These are phyloP conservation scores for Cryptococcus jaspeensis DNA, from an alignment of 1,284 basidiomycete species.

Conservation along the genomic window DNA sequence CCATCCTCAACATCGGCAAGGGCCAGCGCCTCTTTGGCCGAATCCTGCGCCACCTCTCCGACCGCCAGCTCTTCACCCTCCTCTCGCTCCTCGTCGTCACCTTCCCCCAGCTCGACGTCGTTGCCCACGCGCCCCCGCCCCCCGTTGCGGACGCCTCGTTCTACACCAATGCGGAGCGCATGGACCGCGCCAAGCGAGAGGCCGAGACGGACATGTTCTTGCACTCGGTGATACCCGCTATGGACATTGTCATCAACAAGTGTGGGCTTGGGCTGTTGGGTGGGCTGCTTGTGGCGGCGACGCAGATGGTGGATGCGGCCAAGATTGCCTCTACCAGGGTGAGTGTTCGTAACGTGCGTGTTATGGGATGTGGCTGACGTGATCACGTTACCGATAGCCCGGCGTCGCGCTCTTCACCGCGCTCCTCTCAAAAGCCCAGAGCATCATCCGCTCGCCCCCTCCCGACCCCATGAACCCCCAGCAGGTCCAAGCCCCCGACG, in stretches of 20 bases:
- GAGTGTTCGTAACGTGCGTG: constrained; percentile 29
- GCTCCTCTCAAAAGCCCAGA: constrained; percentile 86
- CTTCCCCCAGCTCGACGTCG: constrained; percentile 89
- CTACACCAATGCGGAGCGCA: constrained; percentile 56
- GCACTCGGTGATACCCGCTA: constrained; percentile 79
- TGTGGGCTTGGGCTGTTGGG: constrained; percentile 78
- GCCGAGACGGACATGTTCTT: constrained; percentile 86
- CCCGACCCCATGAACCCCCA: constrained; percentile 54
- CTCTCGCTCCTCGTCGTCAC: constrained; percentile 90
- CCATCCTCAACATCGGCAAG: constrained; percentile 82
- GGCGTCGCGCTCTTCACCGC: constrained; percentile 90
- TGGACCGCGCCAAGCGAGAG: constrained; percentile 72
- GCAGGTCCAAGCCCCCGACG: constrained; percentile 53
- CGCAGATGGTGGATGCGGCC: constrained; percentile 77
- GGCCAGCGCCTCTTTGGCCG: constrained; percentile 91
- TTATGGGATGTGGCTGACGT: not conserved
- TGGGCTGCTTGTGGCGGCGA: constrained; percentile 78
- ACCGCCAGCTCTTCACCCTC: constrained; percentile 77
- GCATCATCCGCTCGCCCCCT: constrained; percentile 72
- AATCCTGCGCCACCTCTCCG: constrained; percentile 78
- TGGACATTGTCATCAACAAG: constrained; percentile 71
- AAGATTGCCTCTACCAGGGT: constrained; percentile 69
- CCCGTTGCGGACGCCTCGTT: constrained; percentile 52
- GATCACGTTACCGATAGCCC: constrained; percentile 58
- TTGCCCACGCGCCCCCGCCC: constrained; percentile 68